Evolutionary conservation across 495 filamentous ascomycete species (phyloP).

Genomic region (Lepidopterella palustris): DNA sequence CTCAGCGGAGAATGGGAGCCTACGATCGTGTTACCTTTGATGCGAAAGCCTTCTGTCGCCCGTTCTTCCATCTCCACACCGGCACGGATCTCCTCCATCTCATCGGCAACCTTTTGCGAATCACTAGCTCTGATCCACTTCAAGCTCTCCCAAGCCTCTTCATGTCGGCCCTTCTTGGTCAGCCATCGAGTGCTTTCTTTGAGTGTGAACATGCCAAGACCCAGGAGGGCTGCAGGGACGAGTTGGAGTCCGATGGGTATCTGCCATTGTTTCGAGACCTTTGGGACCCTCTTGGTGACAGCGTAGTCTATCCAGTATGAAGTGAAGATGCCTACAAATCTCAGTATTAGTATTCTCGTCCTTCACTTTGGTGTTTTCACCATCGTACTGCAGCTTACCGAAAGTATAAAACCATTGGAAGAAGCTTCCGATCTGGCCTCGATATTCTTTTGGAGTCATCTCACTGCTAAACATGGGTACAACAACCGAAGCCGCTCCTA

Average conservation of each 20-base stretch:
- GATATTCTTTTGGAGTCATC: constrained; percentile 49
- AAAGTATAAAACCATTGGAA: constrained; percentile 28
- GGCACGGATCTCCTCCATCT: constrained; percentile 37
- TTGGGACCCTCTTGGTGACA: constrained; percentile 39
- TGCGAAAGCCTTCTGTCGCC: constrained; percentile 51
- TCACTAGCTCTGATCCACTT: constrained; percentile 52
- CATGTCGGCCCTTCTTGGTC: constrained; percentile 46
- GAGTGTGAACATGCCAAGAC: constrained; percentile 45
- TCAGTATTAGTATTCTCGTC: neutral
- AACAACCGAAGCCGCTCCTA: constrained; percentile 47
- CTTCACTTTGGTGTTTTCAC: neutral
- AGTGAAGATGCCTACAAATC: constrained; percentile 2
- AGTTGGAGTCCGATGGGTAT: constrained; percentile 53
- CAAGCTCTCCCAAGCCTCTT: constrained; percentile 52
- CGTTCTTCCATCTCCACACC: constrained; percentile 41
- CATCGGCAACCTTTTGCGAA: constrained; percentile 39
- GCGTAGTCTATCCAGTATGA: constrained; percentile 37
- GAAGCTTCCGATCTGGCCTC: constrained; percentile 45
- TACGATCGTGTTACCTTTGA: constrained; percentile 4
- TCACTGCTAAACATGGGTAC: constrained; percentile 51
- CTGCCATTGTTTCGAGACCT: constrained; percentile 44
- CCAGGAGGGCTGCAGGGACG: constrained; percentile 46
- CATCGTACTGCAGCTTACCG: neutral
- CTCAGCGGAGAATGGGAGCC: neutral
- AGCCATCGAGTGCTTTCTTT: constrained; percentile 61